Evolutionary conservation across 768 basidiomycete species (phyloP).

Genomic region (Candolleomyces eurysporus): DNA sequence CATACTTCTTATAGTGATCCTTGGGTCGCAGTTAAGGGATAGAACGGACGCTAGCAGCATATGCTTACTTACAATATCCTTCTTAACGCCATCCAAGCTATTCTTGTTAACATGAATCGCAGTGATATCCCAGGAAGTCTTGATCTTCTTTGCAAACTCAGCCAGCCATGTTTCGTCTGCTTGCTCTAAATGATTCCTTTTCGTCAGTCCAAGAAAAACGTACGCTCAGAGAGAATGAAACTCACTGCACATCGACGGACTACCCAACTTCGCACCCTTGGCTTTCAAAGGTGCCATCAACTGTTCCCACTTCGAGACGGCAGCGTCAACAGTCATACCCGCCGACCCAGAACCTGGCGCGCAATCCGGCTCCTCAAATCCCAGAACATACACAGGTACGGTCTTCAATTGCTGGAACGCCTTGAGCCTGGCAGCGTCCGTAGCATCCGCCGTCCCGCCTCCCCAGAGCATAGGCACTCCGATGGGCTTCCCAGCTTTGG

Average conservation of each 20-base stretch:
- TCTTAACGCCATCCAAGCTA: constrained; percentile 40
- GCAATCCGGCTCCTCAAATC: constrained; percentile 49
- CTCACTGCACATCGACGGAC: constrained; percentile 51
- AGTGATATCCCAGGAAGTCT: constrained; percentile 44
- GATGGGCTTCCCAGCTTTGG: constrained; percentile 36
- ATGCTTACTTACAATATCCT: constrained; percentile 34
- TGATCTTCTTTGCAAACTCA: constrained; percentile 35
- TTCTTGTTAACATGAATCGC: constrained; percentile 51
- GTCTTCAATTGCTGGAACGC: constrained; percentile 33
- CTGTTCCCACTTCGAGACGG: constrained; percentile 37
- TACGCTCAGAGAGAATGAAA: constrained; percentile 5
- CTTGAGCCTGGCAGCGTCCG: constrained; percentile 36
- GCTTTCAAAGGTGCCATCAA: constrained; percentile 39
- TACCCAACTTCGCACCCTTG: constrained; percentile 41
- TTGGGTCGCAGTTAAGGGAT: constrained; percentile 8
- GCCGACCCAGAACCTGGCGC: constrained; percentile 42
- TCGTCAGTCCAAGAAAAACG: background rate
- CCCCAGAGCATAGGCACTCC: constrained; percentile 51
- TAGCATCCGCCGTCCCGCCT: constrained; percentile 34
- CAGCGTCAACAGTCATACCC: constrained; percentile 41
- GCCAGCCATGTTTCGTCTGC: constrained; percentile 47
- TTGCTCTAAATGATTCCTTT: constrained; percentile 32
- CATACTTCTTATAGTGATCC: constrained; percentile 43
- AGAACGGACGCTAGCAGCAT: too few species aligned
- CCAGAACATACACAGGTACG: constrained; percentile 39